Evolutionary conservation across 1,139 yeast genomes (phyloP).

Genomic region (Maudiozyma humilis): DNA sequence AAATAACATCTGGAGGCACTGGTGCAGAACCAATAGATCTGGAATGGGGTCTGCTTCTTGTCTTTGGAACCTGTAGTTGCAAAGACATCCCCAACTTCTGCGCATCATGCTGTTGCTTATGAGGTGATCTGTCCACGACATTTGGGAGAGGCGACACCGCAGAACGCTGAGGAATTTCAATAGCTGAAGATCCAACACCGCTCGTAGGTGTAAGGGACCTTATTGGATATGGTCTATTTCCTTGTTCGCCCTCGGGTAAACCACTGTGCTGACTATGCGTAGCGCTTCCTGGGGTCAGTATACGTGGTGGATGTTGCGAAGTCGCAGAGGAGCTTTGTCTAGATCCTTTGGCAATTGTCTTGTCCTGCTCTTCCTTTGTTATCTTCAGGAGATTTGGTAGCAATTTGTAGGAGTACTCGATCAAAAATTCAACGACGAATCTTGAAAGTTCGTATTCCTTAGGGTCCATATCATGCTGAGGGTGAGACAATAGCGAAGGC

Average conservation of each 20-base stretch:
- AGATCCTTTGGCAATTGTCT: slow-evolving; percentile 6
- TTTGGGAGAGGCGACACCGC: slow-evolving; percentile 1
- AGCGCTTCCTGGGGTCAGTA: slow-evolving; percentile 2
- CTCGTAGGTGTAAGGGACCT: neutral
- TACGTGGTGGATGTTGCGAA: slow-evolving; percentile 1
- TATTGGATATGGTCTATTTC: neutral
- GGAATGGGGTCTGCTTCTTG: slow-evolving; percentile 43
- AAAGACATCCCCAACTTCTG: slow-evolving; percentile 7
- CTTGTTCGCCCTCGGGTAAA: neutral
- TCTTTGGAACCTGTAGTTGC: slow-evolving; percentile 13
- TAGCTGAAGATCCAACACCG: neutral
- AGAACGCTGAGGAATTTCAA: slow-evolving; percentile 5
- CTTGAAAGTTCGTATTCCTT: slow-evolving; percentile 84
- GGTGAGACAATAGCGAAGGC: slow-evolving; percentile 88
- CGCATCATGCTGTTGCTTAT: slow-evolving; percentile 5
- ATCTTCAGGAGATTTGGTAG: slow-evolving; percentile 47
- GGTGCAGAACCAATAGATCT: slow-evolving; percentile 50
- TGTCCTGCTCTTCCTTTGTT: slow-evolving; percentile 22
- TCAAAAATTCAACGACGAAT: slow-evolving; percentile 78
- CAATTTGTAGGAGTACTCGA: slow-evolving; percentile 74
- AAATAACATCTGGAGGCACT: slow-evolving; percentile 43
- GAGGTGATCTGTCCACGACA: slow-evolving; percentile 2
- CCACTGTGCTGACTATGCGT: neutral
- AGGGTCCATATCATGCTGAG: slow-evolving; percentile 85
- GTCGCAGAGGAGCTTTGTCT: slow-evolving; percentile 5